phyloP scores from a whole-genome alignment of 2,329 filamentous ascomycete genomes.

The Apiospora malaysiana region DNA sequence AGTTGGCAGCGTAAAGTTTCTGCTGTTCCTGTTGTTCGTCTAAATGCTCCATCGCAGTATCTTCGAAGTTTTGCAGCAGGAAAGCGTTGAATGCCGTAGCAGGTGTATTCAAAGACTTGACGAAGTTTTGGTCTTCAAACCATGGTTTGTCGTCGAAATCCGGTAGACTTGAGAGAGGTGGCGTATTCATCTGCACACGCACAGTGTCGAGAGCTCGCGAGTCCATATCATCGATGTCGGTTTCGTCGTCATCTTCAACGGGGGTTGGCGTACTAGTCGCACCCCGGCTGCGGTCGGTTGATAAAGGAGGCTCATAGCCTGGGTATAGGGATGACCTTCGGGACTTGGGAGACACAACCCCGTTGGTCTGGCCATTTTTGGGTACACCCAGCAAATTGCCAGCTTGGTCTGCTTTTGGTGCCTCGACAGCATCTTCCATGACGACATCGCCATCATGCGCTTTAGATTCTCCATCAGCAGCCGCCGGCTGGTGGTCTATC shows the following conservation, averaged over 20 bases:
- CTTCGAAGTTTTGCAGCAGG: conserved; percentile 51
- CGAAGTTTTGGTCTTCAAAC: conserved; percentile 53
- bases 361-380: conserved; percentile 25
- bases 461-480: conserved; percentile 30
- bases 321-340: conserved; percentile 31
- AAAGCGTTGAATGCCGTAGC: conserved; percentile 50
- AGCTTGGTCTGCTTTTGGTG: not conserved
- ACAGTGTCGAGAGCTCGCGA: conserved; percentile 55
- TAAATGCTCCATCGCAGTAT: conserved; percentile 45
- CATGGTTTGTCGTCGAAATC: conserved; percentile 52
- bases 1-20: conserved; percentile 53
- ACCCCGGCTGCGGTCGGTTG: conserved; percentile 35
- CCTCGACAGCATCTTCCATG: conserved; percentile 44
- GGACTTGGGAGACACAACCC: conserved; percentile 26
- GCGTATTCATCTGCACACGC: conserved; percentile 59
- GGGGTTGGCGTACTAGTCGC: conserved; percentile 54
- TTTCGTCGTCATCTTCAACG: conserved; percentile 58
- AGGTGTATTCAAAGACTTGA: conserved; percentile 47
- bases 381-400: conserved; percentile 14
- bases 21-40: conserved; percentile 47
- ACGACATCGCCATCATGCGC: conserved; percentile 39
- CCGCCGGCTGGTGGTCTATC: conserved; percentile 23
- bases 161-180: conserved; percentile 60
- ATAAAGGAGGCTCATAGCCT: conserved; percentile 37
- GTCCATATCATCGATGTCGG: conserved; percentile 61